Conservation (phyloP, 202 grass and related monocot genomes). For the Setaria viridis region DNA sequence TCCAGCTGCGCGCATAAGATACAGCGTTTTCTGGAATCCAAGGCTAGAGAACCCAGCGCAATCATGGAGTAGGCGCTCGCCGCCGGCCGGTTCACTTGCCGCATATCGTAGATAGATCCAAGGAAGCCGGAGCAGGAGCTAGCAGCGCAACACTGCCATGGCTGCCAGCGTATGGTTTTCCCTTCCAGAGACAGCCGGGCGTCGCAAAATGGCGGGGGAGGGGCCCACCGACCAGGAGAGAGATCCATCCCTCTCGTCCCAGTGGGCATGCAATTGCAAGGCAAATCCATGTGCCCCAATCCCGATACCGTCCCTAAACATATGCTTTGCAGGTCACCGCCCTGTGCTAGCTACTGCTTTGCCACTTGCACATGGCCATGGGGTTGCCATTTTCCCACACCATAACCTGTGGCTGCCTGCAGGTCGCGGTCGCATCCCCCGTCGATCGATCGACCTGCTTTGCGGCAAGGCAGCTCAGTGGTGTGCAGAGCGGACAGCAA, state of each 20-base stretch:
- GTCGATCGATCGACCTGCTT: not conserved
- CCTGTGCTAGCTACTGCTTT: not conserved
- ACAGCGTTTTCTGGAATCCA: conserved; percentile 30
- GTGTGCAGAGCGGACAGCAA: conserved; percentile 19
- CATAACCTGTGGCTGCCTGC: not conserved
- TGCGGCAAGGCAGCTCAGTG: not conserved
- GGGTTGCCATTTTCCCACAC: conserved; percentile 31
- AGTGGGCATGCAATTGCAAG: not conserved
- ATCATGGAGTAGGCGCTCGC: not conserved
- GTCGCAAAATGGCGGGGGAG: not conserved
- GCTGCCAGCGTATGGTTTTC: not conserved
- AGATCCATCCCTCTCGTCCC: not conserved
- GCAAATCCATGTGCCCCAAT: conserved; percentile 57
- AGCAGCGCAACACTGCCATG: not conserved
- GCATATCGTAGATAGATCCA: conserved; percentile 25
- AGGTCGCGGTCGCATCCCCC: not conserved
- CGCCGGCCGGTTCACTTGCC: not conserved
- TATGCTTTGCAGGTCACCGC: conserved; percentile 21
- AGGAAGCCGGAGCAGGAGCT: conserved; percentile 10
- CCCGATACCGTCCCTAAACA: conserved; percentile 13
- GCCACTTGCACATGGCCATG: not conserved
- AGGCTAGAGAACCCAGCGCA: not conserved
- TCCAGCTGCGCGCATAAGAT: conserved; percentile 29
- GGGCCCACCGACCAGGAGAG: conserved; percentile 17
- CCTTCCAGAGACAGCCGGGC: conserved; percentile 32